Conservation (phyloP, 306 rosid genomes). For the Acacia melanoxylon region DNA sequence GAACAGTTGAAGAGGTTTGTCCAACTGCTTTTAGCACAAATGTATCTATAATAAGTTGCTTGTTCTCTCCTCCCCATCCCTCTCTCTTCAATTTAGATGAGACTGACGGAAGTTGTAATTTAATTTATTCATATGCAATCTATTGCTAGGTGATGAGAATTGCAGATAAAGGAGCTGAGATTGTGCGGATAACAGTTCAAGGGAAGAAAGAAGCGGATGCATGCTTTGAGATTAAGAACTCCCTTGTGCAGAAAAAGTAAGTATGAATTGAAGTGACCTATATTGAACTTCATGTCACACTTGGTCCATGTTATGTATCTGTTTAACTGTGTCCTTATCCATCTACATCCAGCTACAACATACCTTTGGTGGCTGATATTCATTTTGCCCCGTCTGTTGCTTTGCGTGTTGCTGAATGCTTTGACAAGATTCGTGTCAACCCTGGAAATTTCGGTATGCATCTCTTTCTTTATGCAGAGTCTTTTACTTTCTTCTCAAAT, state of each 20-base stretch:
- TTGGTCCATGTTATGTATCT: neutral
- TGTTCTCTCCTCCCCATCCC: neutral
- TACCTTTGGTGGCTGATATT: constrained; percentile 88
- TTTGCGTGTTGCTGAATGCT: constrained; percentile 87
- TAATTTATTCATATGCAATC: constrained; percentile 28
- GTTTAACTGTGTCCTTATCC: constrained; percentile 24
- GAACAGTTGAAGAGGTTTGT: constrained; percentile 93
- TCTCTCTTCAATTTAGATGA: neutral
- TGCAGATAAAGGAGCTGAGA: constrained; percentile 92
- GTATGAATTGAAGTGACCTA: constrained; percentile 26
- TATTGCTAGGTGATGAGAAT: constrained; percentile 82
- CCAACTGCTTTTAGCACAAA: constrained; percentile 14
- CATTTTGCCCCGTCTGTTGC: constrained; percentile 91
- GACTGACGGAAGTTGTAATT: neutral
- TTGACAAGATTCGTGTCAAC: constrained; percentile 93
- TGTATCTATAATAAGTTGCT: neutral
- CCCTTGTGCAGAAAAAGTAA: constrained; percentile 95
- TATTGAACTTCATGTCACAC: constrained; percentile 23
- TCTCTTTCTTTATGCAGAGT: constrained; percentile 3
- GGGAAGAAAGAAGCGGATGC: constrained; percentile 99
- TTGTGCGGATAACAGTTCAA: constrained; percentile 94
- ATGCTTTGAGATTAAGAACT: constrained; percentile 84
- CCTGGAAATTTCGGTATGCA: constrained; percentile 86
- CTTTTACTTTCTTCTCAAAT: constrained; percentile 3
- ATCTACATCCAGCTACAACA: constrained; percentile 64